Conservation (phyloP, 2,329 filamentous ascomycete species). For the Calonectria naviculata region DNA sequence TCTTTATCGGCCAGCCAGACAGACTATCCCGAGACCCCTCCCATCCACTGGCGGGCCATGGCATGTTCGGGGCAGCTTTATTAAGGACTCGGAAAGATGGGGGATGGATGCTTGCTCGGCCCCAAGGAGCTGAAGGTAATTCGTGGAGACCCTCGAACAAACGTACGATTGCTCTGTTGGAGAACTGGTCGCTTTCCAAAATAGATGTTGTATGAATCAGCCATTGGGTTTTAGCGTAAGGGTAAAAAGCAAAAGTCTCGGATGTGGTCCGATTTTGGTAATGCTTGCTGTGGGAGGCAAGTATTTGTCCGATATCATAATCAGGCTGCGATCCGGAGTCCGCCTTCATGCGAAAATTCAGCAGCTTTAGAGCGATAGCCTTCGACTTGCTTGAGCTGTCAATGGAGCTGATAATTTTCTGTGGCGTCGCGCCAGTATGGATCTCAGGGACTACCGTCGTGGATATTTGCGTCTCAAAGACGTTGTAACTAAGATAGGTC, state of each 20-base stretch:
- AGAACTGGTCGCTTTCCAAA: not conserved
- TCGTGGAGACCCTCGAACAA: not conserved
- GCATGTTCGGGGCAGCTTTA: too few species aligned
- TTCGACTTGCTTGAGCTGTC: not conserved
- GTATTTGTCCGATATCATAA: not conserved
- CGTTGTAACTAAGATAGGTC: constrained; percentile 13
- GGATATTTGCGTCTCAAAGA: not conserved
- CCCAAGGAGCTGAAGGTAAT: not conserved
- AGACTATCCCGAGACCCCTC: too few species aligned
- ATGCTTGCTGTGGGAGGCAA: not conserved
- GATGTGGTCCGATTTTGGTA: not conserved
- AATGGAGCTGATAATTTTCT: not conserved
- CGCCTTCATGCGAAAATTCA: not conserved
- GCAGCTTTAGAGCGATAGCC: not conserved
- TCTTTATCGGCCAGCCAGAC: not conserved
- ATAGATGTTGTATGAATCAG: not conserved
- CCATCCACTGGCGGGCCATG: too few species aligned
- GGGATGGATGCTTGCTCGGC: not conserved
- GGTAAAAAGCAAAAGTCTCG: not conserved
- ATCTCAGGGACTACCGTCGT: not conserved
- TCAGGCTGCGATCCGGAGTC: not conserved
- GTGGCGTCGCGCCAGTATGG: not conserved
- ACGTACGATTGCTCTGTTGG: not conserved
- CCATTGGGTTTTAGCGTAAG: not conserved
- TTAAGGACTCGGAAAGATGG: not conserved